Evolutionary conservation across 2,329 filamentous ascomycete genomes (phyloP).

Genomic region (Teratosphaeria viscida): DNA sequence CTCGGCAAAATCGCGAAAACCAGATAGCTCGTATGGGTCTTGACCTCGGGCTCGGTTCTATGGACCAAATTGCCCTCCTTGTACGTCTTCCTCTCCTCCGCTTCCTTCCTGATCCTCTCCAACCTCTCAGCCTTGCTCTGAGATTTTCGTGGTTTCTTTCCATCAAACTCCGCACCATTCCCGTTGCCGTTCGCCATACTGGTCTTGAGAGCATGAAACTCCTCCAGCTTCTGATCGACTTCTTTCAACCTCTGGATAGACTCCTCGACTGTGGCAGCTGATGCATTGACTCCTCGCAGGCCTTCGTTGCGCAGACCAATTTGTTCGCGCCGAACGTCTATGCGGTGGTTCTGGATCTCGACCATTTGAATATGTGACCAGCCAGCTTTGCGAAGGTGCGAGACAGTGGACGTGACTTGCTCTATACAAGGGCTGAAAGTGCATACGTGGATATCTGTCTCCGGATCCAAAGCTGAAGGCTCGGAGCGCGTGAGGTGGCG

Average conservation of each 20-base stretch:
- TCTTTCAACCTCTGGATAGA: slow-evolving; percentile 62
- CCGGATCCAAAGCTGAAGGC: slow-evolving; percentile 52
- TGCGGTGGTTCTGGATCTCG: slow-evolving; percentile 67
- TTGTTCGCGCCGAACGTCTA: slow-evolving; percentile 74
- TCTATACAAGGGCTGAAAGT: slow-evolving; percentile 97
- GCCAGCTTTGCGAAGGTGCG: slow-evolving; percentile 64
- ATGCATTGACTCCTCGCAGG: slow-evolving; percentile 54
- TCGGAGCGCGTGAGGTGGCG: slow-evolving; percentile 56
- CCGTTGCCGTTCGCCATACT: slow-evolving; percentile 17
- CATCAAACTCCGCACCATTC: slow-evolving; percentile 19
- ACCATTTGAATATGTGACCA: slow-evolving; percentile 95
- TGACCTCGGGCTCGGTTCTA: slow-evolving; percentile 75
- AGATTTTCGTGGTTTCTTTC: slow-evolving; percentile 31
- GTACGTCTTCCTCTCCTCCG: slow-evolving; percentile 47
- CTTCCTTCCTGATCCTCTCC: slow-evolving; percentile 25
- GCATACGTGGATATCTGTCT: slow-evolving; percentile 67
- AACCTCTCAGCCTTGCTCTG: slow-evolving; percentile 18
- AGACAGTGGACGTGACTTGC: slow-evolving; percentile 80
- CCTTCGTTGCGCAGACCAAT: slow-evolving; percentile 62
- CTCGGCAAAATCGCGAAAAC: slow-evolving; percentile 85
- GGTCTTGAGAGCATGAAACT: slow-evolving; percentile 45
- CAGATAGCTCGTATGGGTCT: slow-evolving; percentile 94
- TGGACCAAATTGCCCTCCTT: slow-evolving; percentile 70
- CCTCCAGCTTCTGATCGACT: slow-evolving; percentile 58
- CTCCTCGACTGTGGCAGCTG: slow-evolving; percentile 66